A percentile compares a stretch with the other conserved stretches of the same genome.
phyloP scores from a whole-genome alignment of 2,329 filamentous ascomycete species.

The Aureobasidium vineae region DNA sequence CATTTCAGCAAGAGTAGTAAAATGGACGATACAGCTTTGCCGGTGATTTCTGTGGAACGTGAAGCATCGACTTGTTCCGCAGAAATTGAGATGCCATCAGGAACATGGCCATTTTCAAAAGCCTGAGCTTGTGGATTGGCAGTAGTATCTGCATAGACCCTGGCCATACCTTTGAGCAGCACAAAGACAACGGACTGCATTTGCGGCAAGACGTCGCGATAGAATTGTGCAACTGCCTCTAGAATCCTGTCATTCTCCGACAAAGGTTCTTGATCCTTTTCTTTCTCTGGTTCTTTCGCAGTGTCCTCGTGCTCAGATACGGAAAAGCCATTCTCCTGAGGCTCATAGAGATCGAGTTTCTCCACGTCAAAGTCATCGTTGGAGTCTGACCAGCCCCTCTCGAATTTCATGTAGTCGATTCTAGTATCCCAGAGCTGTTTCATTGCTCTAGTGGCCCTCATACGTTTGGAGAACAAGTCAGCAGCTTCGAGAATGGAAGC shows the following conservation, averaged over 20 bases:
- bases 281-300: background rate
- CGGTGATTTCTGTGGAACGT: slow-evolving; percentile 79
- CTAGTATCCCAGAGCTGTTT: slow-evolving; percentile 93
- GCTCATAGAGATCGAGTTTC: slow-evolving; percentile 27
- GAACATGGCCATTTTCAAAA: slow-evolving; percentile 38
- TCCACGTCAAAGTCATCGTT: slow-evolving; percentile 44
- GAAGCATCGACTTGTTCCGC: slow-evolving; percentile 77
- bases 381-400: slow-evolving; percentile 75
- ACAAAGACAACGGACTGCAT: slow-evolving; percentile 93
- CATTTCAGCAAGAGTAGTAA: slow-evolving; percentile 89
- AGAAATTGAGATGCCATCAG: slow-evolving; percentile 37
- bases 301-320: background rate
- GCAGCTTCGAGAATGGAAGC: slow-evolving; percentile 94
- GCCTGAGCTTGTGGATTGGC: slow-evolving; percentile 32
- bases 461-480: slow-evolving; percentile 82
- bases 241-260: slow-evolving; percentile 12
- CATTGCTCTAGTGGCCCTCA: slow-evolving; percentile 87
- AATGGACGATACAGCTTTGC: slow-evolving; percentile 88
- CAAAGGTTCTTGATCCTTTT: background rate
- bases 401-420: slow-evolving; percentile 85
- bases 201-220: slow-evolving; percentile 76
- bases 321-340: slow-evolving; percentile 5
- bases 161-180: slow-evolving; percentile 82
- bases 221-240: slow-evolving; percentile 7
- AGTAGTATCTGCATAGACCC: slow-evolving; percentile 40